Base-by-base conservation (phyloP, 73 alveolate species). In the Paramecium biaurelia region DNA sequence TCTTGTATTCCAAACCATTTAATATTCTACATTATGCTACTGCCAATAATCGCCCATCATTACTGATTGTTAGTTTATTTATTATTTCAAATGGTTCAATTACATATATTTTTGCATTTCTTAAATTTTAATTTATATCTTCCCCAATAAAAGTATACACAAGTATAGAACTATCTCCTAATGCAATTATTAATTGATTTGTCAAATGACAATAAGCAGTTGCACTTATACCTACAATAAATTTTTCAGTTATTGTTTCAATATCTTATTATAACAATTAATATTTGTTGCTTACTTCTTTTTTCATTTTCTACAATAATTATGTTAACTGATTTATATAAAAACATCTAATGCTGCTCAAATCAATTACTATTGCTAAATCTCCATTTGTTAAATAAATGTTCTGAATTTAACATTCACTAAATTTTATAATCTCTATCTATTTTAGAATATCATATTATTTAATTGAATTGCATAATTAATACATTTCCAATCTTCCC, bases 1-100 rank as follows among this genome's bases (percentile, higher is more conserved):
- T 79, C 28, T 63, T 41, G 47, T 79, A 79, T 41, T 41, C 45
- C 15, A 24, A 21, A 43, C 72, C 90, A 41, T 26, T 24, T 12
- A 79, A 18, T 15, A 79, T 11, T 10, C 56, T 42, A 24, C 74
- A 79, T 43, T 38, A 47, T 43, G 90, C 70, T 20, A 79, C 28
- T 14, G 76, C 90, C 57, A 79, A 79, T n/a, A 79, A 79, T 47
- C 90, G 47, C 6, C 90, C 90, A 79, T 79, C 90, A 30, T 79
- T 42, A 47, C 90, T 79, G 47, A 79, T 23, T 43, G 70, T 18
- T 1, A 79, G 41, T 45, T 79, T 79, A 43, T 79, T 43, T 8
- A 79, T 79, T 18, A 79, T 79, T 43, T 79, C 90, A 38, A 41
- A 43, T 1, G 24, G 28, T 11, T 79, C 90, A 30, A 41, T 20